A percentile compares a stretch with the other conserved stretches of the same genome.
phyloP scores from a whole-genome alignment of 495 filamentous ascomycete species.

The Chaetomium fimeti region DNA sequence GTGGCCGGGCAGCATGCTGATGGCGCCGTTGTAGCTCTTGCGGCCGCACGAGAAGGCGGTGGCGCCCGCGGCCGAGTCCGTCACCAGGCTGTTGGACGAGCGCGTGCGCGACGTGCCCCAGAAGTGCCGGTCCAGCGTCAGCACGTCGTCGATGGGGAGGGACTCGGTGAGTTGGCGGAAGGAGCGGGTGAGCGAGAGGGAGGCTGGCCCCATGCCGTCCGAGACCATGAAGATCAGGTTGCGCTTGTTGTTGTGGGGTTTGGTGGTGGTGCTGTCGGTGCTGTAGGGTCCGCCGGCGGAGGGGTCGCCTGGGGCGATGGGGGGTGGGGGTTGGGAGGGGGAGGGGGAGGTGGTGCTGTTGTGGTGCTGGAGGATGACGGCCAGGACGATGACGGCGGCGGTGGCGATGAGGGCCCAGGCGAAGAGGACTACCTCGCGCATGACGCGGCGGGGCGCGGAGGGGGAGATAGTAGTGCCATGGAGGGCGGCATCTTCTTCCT shows the following conservation, averaged over 20 bases:
- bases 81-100: slow-evolving; percentile 77
- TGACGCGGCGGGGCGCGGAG: slow-evolving; percentile 18
- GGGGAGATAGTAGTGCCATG: slow-evolving; percentile 12
- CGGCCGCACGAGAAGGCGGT: slow-evolving; percentile 89
- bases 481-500: slow-evolving; percentile 37
- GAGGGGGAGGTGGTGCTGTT: slow-evolving; percentile 35
- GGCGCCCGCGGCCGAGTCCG: slow-evolving; percentile 91
- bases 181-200: slow-evolving; percentile 76
- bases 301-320: slow-evolving; percentile 18
- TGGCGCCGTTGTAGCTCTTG: slow-evolving; percentile 96
- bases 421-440: slow-evolving; percentile 67
- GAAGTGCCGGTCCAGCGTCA: slow-evolving; percentile 79
- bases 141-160: slow-evolving; percentile 64
- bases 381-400: slow-evolving; percentile 68
- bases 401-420: slow-evolving; percentile 90
- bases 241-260: slow-evolving; percentile 67
- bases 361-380: slow-evolving; percentile 68
- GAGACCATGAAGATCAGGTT: slow-evolving; percentile 99
- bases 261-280: slow-evolving; percentile 40
- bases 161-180: slow-evolving; percentile 70
- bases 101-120: slow-evolving; percentile 87
- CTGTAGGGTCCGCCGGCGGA: slow-evolving; percentile 70
- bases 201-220: slow-evolving; percentile 96
- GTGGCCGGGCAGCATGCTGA: slow-evolving; percentile 80
- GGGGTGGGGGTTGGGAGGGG: slow-evolving; percentile 9